These are phyloP conservation scores for Boletales sp. DNA, from an alignment of 768 basidiomycete genomes.

Conservation along the genomic window DNA sequence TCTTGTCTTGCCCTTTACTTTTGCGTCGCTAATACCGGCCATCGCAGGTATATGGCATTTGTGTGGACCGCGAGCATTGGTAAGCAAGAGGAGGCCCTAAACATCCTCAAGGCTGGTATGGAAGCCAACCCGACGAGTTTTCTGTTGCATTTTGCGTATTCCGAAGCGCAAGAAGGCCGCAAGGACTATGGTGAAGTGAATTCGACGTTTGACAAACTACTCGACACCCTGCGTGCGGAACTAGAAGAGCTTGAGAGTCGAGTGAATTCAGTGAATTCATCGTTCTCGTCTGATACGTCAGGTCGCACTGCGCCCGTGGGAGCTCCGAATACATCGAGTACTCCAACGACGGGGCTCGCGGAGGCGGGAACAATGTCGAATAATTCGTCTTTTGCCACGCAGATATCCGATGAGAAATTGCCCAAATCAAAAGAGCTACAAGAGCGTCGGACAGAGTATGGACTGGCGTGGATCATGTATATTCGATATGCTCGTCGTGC, in stretches of 20 bases:
- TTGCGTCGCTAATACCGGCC: conserved; percentile 11
- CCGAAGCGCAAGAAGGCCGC: conserved; percentile 65
- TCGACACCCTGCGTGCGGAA: conserved; percentile 58
- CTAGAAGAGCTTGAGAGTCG: conserved; percentile 58
- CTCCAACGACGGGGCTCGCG: conserved; percentile 11
- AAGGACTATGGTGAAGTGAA: conserved; percentile 70
- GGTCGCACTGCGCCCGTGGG: conserved; percentile 25
- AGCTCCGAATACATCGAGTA: conserved; percentile 12
- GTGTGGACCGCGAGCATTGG: conserved; percentile 73
- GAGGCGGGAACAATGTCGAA: conserved; percentile 35
- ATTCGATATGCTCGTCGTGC: conserved; percentile 90
- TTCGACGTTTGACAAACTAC: conserved; percentile 66
- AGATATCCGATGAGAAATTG: conserved; percentile 51
- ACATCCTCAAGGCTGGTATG: conserved; percentile 79
- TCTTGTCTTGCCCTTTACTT: neutral
- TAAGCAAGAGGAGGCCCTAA: conserved; percentile 76
- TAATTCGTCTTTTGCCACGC: conserved; percentile 48
- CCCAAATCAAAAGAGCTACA: conserved; percentile 52
- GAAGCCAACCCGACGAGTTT: conserved; percentile 88
- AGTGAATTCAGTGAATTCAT: conserved; percentile 35
- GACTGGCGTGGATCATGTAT: conserved; percentile 82
- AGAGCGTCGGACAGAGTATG: conserved; percentile 62
- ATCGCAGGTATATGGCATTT: conserved; percentile 83
- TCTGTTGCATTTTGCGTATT: conserved; percentile 86
- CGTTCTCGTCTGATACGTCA: conserved; percentile 36